phyloP scores from a whole-genome alignment of 2,329 filamentous ascomycete species.

The Aspergillus tamarii region DNA sequence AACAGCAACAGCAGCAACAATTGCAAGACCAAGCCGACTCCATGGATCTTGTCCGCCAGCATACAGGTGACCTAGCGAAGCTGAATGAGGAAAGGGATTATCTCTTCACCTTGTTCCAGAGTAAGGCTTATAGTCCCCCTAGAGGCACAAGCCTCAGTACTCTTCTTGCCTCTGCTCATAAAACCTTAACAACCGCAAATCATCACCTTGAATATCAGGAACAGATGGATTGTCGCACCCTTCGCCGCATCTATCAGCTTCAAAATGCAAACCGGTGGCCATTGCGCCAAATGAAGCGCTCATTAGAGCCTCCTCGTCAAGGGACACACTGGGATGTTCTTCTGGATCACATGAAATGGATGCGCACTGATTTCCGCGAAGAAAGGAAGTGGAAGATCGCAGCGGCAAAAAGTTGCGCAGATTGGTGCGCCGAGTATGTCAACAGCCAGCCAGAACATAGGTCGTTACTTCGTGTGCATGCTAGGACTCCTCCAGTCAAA shows the following conservation, averaged over 20 bases:
- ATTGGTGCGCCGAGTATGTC: slow-evolving; percentile 83
- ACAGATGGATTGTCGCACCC: slow-evolving; percentile 81
- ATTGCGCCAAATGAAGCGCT: slow-evolving; percentile 82
- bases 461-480: slow-evolving; percentile 67
- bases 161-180: slow-evolving; percentile 79
- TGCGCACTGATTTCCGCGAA: slow-evolving; percentile 93
- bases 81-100: slow-evolving; percentile 59
- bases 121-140: slow-evolving; percentile 59
- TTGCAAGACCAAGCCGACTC: slow-evolving; percentile 52
- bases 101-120: slow-evolving; percentile 66
- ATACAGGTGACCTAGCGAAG: slow-evolving; percentile 51
- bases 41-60: slow-evolving; percentile 41
- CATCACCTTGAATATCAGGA: slow-evolving; percentile 82
- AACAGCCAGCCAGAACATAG: slow-evolving; percentile 66
- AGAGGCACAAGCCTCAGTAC: slow-evolving; percentile 63
- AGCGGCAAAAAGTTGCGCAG: slow-evolving; percentile 76
- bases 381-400: slow-evolving; percentile 92
- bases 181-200: slow-evolving; percentile 85
- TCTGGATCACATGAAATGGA: slow-evolving; percentile 93
- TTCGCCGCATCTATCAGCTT: slow-evolving; percentile 84
- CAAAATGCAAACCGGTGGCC: slow-evolving; percentile 95
- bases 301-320: slow-evolving; percentile 75
- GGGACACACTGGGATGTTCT: slow-evolving; percentile 83
- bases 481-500: slow-evolving; percentile 39
- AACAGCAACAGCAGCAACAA: slow-evolving; percentile 58